Conservation (phyloP, 768 basidiomycete species). For the Leccinum arenicola region DNA sequence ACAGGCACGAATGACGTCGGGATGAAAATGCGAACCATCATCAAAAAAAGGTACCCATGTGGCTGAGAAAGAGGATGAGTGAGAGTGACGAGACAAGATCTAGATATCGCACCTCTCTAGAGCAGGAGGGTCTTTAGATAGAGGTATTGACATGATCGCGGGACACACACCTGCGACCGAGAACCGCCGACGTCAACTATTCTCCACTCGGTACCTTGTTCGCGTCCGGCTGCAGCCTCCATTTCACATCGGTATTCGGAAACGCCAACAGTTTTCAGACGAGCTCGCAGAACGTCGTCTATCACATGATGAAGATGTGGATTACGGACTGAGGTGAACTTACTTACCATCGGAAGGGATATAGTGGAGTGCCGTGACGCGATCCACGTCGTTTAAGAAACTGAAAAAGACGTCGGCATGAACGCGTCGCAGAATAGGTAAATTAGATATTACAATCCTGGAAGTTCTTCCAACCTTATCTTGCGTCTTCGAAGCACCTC, state of each 20-base stretch:
- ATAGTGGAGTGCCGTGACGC: constrained; percentile 43
- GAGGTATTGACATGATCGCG: background rate
- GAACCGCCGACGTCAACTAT: constrained; percentile 55
- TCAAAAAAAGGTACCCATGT: constrained; percentile 59
- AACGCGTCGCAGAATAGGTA: background rate
- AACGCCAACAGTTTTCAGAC: constrained; percentile 67
- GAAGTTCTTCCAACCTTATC: constrained; percentile 48
- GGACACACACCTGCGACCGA: constrained; percentile 43
- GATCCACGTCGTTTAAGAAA: constrained; percentile 50
- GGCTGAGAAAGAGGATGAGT: constrained; percentile 28
- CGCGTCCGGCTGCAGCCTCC: constrained; percentile 53
- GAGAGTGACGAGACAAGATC: background rate
- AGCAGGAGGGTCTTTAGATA: constrained; percentile 5
- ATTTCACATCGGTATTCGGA: constrained; percentile 83
- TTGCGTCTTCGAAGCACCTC: constrained; percentile 43
- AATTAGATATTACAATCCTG: constrained; percentile 42
- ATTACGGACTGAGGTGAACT: background rate
- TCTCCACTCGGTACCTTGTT: constrained; percentile 52
- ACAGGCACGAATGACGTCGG: background rate
- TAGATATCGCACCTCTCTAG: constrained; percentile 34
- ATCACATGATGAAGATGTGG: constrained; percentile 7
- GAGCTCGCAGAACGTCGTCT: constrained; percentile 53
- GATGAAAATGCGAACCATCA: constrained; percentile 34
- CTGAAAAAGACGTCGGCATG: constrained; percentile 20
- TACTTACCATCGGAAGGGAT: constrained; percentile 45